Conservation (phyloP, 345 rosid species). For the Eucalyptus pumila region DNA sequence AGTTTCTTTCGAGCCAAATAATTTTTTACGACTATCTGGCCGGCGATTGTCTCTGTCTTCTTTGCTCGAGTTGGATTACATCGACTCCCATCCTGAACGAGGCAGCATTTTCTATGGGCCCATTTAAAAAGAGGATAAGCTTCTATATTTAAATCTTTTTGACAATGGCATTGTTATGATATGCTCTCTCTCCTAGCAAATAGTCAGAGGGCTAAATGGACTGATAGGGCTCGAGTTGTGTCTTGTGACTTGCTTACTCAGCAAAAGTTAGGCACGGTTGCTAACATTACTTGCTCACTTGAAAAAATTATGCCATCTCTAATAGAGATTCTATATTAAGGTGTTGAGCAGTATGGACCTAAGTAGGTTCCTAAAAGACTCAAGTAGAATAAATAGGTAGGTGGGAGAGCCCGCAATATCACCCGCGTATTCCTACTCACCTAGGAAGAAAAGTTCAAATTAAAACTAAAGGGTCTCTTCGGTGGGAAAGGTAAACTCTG, state of each 20-base stretch:
- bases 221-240: not conserved
- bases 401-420: accelerated
- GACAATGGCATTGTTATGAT: not conserved
- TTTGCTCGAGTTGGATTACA: not conserved
- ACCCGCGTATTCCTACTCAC: accelerated
- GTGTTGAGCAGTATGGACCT: too few relatives aligned
- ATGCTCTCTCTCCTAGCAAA: not conserved
- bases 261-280: not conserved
- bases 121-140: not conserved
- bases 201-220: not conserved
- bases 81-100: not conserved
- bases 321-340: not conserved
- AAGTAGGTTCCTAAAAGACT: too few relatives aligned
- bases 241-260: not conserved
- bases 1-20: not conserved
- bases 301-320: not conserved
- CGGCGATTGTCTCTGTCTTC: not conserved
- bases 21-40: not conserved
- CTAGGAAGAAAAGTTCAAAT: too few relatives aligned
- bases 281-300: not conserved
- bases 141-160: not conserved
- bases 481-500: accelerated
- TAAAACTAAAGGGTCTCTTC: too few relatives aligned
- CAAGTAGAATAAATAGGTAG: accelerated
- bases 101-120: not conserved